A percentile compares a stretch with the other conserved stretches of the same genome.
These are phyloP conservation scores for Clarireedia hainanense DNA, from an alignment of 2,329 filamentous ascomycete genomes.

Conservation along the genomic window DNA sequence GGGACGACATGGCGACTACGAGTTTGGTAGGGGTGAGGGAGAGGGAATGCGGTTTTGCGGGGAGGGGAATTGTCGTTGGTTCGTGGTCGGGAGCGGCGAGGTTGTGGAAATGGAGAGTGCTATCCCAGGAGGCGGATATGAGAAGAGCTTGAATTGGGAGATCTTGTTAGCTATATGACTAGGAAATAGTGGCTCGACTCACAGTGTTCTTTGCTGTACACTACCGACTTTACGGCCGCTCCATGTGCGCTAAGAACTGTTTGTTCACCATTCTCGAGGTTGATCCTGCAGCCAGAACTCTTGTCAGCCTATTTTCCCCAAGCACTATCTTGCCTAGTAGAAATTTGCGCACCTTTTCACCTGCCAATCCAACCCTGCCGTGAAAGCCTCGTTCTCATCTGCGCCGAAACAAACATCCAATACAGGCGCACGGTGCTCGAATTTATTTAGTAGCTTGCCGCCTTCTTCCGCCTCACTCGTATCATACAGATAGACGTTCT, in stretches of 20 bases:
- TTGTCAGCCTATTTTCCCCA: not conserved
- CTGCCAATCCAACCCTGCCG: constrained; percentile 77
- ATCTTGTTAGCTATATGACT: not conserved
- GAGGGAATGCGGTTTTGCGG: constrained; percentile 83
- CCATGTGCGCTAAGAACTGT: constrained; percentile 71
- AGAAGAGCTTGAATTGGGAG: constrained; percentile 49
- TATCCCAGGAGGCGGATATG: constrained; percentile 90
- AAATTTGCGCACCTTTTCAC: constrained; percentile 56
- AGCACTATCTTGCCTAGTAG: not conserved
- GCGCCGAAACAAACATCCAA: constrained; percentile 87
- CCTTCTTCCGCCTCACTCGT: constrained; percentile 40
- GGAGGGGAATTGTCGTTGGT: constrained; percentile 62
- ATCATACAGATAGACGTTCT: constrained; percentile 84
- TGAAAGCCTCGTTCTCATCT: constrained; percentile 76
- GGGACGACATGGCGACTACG: constrained; percentile 91
- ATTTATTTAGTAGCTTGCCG: constrained; percentile 60
- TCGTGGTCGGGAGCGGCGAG: constrained; percentile 42
- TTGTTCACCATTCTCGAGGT: constrained; percentile 65
- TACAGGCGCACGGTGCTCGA: constrained; percentile 76
- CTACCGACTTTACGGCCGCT: constrained; percentile 73
- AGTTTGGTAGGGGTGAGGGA: constrained; percentile 71
- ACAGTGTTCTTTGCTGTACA: constrained; percentile 70
- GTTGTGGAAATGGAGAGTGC: constrained; percentile 78
- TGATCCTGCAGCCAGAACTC: constrained; percentile 41
- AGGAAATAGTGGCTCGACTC: constrained; percentile 22